phyloP scores from a whole-genome alignment of 2,329 filamentous ascomycete species.

The Fusarium sp. region DNA sequence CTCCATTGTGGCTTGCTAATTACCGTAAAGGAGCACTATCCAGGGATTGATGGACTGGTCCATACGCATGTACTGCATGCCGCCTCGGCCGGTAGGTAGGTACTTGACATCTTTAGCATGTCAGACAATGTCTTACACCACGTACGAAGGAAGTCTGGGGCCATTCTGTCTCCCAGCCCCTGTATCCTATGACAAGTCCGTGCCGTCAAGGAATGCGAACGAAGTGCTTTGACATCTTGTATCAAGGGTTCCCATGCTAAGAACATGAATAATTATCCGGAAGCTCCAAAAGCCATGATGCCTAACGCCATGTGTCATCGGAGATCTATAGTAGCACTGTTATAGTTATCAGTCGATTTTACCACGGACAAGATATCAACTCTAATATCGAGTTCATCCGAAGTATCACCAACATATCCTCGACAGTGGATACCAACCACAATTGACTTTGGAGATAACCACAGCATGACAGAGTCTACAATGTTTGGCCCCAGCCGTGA shows the following conservation, averaged over 20 bases:
- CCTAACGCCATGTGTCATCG: slow-evolving; percentile 9
- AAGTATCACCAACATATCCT: neutral
- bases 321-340: slow-evolving; percentile 11
- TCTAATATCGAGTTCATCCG: neutral
- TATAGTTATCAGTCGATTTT: slow-evolving; percentile 2
- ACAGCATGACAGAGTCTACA: slow-evolving; percentile 27
- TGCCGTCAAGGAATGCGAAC: slow-evolving; percentile 6
- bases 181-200: slow-evolving; percentile 8
- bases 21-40: slow-evolving; percentile 32
- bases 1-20: slow-evolving; percentile 41
- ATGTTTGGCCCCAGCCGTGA: slow-evolving; percentile 25
- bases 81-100: slow-evolving; percentile 36
- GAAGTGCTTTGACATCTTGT: slow-evolving; percentile 19
- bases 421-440: slow-evolving; percentile 8
- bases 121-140: slow-evolving; percentile 25
- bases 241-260: slow-evolving; percentile 42
- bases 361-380: neutral
- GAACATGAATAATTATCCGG: slow-evolving; percentile 12
- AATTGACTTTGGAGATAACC: slow-evolving; percentile 4
- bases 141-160: slow-evolving; percentile 9
- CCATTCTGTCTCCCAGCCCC: slow-evolving; percentile 18
- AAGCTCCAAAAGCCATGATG: slow-evolving; percentile 21
- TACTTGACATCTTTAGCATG: slow-evolving; percentile 24
- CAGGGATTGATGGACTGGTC: slow-evolving; percentile 32
- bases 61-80: slow-evolving; percentile 23